Evolutionary conservation across 2,329 filamentous ascomycete genomes (phyloP), one percentile per base, ranked within the genome.

Genomic region (Hypoxylon rubiginosum): DNA sequence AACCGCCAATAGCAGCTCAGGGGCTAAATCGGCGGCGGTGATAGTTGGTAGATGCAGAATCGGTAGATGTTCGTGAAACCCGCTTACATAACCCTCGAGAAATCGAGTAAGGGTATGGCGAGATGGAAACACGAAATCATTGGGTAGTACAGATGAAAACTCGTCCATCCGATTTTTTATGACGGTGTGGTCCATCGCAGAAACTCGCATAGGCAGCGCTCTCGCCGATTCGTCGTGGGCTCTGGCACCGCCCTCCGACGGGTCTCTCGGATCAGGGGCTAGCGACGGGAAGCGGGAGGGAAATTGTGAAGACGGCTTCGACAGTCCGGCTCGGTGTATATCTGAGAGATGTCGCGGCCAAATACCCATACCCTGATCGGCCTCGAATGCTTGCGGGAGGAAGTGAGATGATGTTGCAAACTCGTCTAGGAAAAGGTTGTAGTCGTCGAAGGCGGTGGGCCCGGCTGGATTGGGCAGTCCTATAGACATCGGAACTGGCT

Each of bases 31-130:
- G 7, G 85, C 85, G 0, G 89, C 85, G 1, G 84, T 82, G 50
- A 92, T 82, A 0, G 90, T 92, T 0, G 91, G 88, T 4, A 92
- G 79, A 74, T 93, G 91, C 28, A 93, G 80, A 66, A 92, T 84
- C 0, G 85, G 85, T 0, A 86, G 73, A 64, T 86, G 82, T 56
- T 86, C 84, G 59, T 87, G 84, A 62, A 92, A 92, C 0, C 90
- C 90, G 62, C 85, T 87, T 57, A 92, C 86, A 71, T 92, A 93
- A 1, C 90, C 90, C 63, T 91, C 89, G 32, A 92, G 78, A 67
- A 92, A 92, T 34, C 91, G 81, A 2, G 88, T 89, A 28, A 92
- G 76, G 0, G 91, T 91, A 69, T 92, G 85, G 2, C 90, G 85
- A 4, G 90, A 92, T 1, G 91, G 90, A 53, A 92, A 86, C 2